Base-by-base conservation (phyloP, 345 rosid species). In the Euphorbia peplus region DNA sequence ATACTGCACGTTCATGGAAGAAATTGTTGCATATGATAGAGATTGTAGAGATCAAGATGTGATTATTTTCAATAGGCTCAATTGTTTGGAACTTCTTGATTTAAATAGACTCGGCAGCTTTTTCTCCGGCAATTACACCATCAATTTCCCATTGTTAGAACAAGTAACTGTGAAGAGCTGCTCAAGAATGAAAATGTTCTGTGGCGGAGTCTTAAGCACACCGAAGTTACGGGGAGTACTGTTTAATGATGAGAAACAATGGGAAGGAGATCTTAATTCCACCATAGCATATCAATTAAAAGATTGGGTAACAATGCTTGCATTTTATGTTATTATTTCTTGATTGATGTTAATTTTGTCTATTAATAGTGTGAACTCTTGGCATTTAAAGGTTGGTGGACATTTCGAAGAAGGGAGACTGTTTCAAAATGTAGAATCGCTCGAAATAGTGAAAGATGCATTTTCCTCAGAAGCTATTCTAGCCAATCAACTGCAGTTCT, bases 61-160 rank as follows among this genome's bases (percentile, higher is more conserved):
- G 42, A 39, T 4, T 4, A 4, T 39, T 39, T 15, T 55, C 32
- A 13, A 55, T 1, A n/a, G 21, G 1, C 5, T 52, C 1, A 8
- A 39, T 5, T 39, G 9, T 4, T 39, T 39, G 42, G 42, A 39
- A 39, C 9, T 39, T 39, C 0, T 39, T 8, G 9, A 8, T 4
- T 39, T 39, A 25, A 57, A 63, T 28, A 42, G 11, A 13, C 72
- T 76, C 37, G 15, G 18, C 1, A 25, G 60, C 60, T 56, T 56
- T 15, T 56, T 18, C 60, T 12, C 3, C 0, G 35, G n/a, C 1
- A 15, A 26, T 56, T 14, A 12, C n/a, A 56, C 19, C 32, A 25
- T 56, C 6, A 26, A 56, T 13, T 56, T 56, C n/a, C 60, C 60
- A 26, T 26, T 29, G 2, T 56, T 56, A 26, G 60, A 56, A 56